Conservation (phyloP, 2,329 filamentous ascomycete genomes). For the Aurifilum marmelostoma region DNA sequence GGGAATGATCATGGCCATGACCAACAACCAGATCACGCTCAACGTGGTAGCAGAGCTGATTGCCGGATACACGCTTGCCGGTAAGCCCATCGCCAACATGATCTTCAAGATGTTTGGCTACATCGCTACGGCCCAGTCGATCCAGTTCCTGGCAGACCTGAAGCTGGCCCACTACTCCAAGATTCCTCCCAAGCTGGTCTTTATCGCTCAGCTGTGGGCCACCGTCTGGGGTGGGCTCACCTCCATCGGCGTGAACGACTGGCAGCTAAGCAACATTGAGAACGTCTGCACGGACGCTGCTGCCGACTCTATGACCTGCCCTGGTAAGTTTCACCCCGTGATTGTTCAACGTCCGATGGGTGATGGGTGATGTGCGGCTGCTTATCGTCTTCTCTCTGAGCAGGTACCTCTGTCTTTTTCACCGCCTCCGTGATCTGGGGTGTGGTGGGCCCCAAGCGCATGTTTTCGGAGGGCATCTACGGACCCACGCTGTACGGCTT, state of each 20-base stretch:
- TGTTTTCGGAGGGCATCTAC: slow-evolving; percentile 54
- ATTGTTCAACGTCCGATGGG: no score
- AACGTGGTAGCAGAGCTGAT: slow-evolving; percentile 54
- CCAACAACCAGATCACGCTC: slow-evolving; percentile 45
- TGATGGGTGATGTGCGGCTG: not conserved
- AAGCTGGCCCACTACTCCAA: slow-evolving; percentile 54
- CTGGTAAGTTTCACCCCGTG: slow-evolving; percentile 31
- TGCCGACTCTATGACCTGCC: slow-evolving; percentile 54
- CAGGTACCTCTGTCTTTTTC: slow-evolving; percentile 57
- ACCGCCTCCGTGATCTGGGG: slow-evolving; percentile 60
- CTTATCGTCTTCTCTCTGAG: not conserved
- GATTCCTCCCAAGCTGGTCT: slow-evolving; percentile 63
- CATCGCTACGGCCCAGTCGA: slow-evolving; percentile 50
- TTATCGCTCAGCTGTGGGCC: slow-evolving; percentile 61
- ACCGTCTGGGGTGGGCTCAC: slow-evolving; percentile 58
- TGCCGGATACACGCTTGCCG: slow-evolving; percentile 46
- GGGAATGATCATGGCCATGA: slow-evolving; percentile 49
- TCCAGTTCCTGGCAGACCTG: slow-evolving; percentile 48
- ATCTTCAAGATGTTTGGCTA: slow-evolving; percentile 48
- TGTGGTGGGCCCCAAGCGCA: slow-evolving; percentile 53
- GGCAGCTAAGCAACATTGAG: slow-evolving; percentile 53
- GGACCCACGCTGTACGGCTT: slow-evolving; percentile 53
- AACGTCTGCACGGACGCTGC: slow-evolving; percentile 53
- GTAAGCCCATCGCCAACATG: slow-evolving; percentile 51
- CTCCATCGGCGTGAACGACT: slow-evolving; percentile 51